phyloP scores from a whole-genome alignment of 768 basidiomycete genomes.

The Leccinum uliginosum region DNA sequence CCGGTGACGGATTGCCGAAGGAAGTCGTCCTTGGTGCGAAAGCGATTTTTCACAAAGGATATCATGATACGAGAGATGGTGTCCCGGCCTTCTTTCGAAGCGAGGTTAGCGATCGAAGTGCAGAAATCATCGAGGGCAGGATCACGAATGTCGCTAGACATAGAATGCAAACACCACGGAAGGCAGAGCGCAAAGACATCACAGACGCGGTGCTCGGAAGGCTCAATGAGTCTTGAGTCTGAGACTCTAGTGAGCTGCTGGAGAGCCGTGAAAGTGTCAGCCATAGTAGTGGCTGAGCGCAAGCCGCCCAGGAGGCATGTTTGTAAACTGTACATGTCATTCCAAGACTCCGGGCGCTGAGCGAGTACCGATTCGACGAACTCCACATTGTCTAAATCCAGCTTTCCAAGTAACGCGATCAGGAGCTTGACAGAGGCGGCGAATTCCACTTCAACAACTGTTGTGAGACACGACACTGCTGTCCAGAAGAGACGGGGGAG shows the following conservation, averaged over 20 bases:
- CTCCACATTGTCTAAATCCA: slow-evolving; percentile 68
- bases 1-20: slow-evolving; percentile 82
- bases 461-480: slow-evolving; percentile 73
- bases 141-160: slow-evolving; percentile 59
- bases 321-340: slow-evolving; percentile 59
- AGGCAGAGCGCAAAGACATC: slow-evolving; percentile 77
- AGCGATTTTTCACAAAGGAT: slow-evolving; percentile 81
- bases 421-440: slow-evolving; percentile 61
- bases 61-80: slow-evolving; percentile 86
- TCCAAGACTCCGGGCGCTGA: slow-evolving; percentile 71
- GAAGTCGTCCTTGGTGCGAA: slow-evolving; percentile 92
- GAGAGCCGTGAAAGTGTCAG: slow-evolving; percentile 64
- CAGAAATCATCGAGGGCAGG: slow-evolving; percentile 66
- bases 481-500: slow-evolving; percentile 89
- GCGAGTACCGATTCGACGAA: slow-evolving; percentile 65
- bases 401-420: slow-evolving; percentile 55
- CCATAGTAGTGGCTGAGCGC: slow-evolving; percentile 69
- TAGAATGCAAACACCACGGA: slow-evolving; percentile 86
- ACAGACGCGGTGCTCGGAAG: slow-evolving; percentile 66
- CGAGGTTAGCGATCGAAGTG: slow-evolving; percentile 65
- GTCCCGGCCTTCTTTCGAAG: slow-evolving; percentile 65
- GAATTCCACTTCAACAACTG: slow-evolving; percentile 81
- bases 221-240: slow-evolving; percentile 65
- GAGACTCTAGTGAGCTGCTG: slow-evolving; percentile 56
- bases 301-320: slow-evolving; percentile 70